Conservation (phyloP, 2,329 filamentous ascomycete genomes). For the Microsporum ferrugineum region DNA sequence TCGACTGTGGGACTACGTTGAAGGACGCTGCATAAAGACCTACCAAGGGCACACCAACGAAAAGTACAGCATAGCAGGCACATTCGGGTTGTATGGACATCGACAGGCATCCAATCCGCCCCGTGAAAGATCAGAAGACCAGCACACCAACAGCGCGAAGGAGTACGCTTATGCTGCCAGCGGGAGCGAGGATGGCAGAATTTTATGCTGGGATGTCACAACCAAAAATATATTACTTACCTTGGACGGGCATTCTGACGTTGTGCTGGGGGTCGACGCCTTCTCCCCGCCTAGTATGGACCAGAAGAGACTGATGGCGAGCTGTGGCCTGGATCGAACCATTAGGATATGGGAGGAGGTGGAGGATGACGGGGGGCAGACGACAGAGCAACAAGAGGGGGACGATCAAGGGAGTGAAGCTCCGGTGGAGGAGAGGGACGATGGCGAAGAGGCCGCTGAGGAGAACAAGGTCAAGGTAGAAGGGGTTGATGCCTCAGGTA, state of each 20-base stretch:
- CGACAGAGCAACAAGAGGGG: neutral
- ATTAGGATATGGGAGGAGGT: slow-evolving; percentile 50
- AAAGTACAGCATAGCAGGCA: slow-evolving; percentile 72
- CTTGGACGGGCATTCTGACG: slow-evolving; percentile 45
- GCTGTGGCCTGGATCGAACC: slow-evolving; percentile 51
- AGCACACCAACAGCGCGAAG: slow-evolving; percentile 12
- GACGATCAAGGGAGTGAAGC: neutral
- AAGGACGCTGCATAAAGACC: slow-evolving; percentile 85
- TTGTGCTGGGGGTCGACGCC: slow-evolving; percentile 50
- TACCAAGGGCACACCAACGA: slow-evolving; percentile 86
- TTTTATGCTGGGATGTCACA: slow-evolving; percentile 83
- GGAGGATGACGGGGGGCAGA: slow-evolving; percentile 4
- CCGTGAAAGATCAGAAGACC: slow-evolving; percentile 10
- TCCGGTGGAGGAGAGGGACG: neutral
- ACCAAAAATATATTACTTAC: slow-evolving; percentile 72
- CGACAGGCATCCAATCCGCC: neutral
- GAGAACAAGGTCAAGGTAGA: neutral
- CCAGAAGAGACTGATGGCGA: slow-evolving; percentile 43
- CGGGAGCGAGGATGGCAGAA: slow-evolving; percentile 70
- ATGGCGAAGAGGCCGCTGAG: neutral
- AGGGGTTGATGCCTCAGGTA: neutral
- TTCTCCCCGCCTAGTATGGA: slow-evolving; percentile 35
- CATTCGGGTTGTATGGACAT: slow-evolving; percentile 58
- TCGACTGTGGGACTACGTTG: slow-evolving; percentile 88
- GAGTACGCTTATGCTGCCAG: slow-evolving; percentile 57